Evolutionary conservation across 305 asterid genomes (phyloP).

Genomic region (Lippia alba): DNA sequence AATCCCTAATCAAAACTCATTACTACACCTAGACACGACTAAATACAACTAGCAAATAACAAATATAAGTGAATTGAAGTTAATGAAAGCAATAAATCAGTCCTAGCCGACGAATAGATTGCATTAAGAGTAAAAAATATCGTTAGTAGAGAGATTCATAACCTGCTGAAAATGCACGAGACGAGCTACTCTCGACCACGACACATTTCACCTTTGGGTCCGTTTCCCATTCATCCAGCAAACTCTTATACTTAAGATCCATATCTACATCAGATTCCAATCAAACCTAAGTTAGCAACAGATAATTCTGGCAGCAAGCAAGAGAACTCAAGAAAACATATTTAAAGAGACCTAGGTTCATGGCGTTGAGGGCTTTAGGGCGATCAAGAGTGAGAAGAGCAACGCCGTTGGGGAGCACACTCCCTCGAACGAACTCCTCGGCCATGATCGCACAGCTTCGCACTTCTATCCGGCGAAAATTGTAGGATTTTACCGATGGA

Average conservation of each 20-base stretch:
- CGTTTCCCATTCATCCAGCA: conserved; percentile 87
- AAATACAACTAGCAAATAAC: conserved; percentile 10
- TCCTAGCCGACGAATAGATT: conserved; percentile 3
- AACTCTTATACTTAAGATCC: conserved; percentile 80
- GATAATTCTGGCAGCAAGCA: not conserved
- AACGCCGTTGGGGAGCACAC: conserved; percentile 78
- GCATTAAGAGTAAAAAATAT: not conserved
- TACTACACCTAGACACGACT: conserved; percentile 16
- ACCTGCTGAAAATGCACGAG: conserved; percentile 99
- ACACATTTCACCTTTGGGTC: conserved; percentile 92
- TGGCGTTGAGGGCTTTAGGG: conserved; percentile 94
- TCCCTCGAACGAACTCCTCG: conserved; percentile 80
- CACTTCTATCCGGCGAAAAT: conserved; percentile 29
- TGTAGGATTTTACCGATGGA: conserved; percentile 36
- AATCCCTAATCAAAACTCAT: conserved; percentile 26
- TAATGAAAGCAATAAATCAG: not conserved
- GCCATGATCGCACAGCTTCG: conserved; percentile 53
- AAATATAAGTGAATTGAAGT: conserved; percentile 12
- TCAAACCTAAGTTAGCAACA: conserved; percentile 27
- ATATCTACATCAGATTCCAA: conserved; percentile 67
- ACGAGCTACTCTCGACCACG: conserved; percentile 81
- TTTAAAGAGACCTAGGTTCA: conserved; percentile 68
- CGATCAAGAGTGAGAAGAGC: conserved; percentile 96
- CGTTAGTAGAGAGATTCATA: conserved; percentile 13
- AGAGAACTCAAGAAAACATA: conserved; percentile 15